These are phyloP conservation scores for Paxillus involutus DNA, from an alignment of 768 basidiomycete species.

Conservation along the genomic window DNA sequence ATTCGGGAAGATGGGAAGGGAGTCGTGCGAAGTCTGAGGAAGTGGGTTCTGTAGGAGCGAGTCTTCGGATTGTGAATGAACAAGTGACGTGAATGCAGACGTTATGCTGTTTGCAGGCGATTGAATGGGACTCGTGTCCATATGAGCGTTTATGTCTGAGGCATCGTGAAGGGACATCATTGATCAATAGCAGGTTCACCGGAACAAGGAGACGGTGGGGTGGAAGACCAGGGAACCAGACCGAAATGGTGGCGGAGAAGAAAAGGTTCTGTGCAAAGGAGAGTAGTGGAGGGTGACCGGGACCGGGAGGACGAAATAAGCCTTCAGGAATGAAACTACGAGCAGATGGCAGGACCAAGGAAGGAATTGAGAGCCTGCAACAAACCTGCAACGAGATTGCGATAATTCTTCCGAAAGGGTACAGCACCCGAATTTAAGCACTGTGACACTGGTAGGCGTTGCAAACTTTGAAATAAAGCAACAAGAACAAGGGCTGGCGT, in stretches of 20 bases:
- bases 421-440: conserved; percentile 5
- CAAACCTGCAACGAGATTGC: conserved; percentile 7
- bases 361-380: conserved; percentile 2
- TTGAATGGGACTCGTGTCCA: conserved; percentile 18
- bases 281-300: neutral
- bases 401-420: conserved; percentile 9
- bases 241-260: neutral
- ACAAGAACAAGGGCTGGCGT: too few species aligned
- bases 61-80: conserved; percentile 11
- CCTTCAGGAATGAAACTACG: neutral
- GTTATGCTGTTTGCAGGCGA: conserved; percentile 10
- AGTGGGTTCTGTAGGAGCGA: conserved; percentile 13
- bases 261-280: neutral
- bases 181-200: conserved; percentile 7
- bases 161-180: conserved; percentile 20
- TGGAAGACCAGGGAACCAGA: neutral
- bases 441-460: neutral
- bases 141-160: conserved; percentile 15
- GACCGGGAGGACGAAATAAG: neutral
- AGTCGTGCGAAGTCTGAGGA: conserved; percentile 30
- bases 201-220: conserved; percentile 4
- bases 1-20: conserved; percentile 35
- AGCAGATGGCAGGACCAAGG: neutral
- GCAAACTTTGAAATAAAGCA: neutral
- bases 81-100: conserved; percentile 10